Percentiles rank a stretch among this genome's conserved stretches.
Evolutionary conservation across 306 rosid genomes (phyloP).

Genomic region (Urtica urens): DNA sequence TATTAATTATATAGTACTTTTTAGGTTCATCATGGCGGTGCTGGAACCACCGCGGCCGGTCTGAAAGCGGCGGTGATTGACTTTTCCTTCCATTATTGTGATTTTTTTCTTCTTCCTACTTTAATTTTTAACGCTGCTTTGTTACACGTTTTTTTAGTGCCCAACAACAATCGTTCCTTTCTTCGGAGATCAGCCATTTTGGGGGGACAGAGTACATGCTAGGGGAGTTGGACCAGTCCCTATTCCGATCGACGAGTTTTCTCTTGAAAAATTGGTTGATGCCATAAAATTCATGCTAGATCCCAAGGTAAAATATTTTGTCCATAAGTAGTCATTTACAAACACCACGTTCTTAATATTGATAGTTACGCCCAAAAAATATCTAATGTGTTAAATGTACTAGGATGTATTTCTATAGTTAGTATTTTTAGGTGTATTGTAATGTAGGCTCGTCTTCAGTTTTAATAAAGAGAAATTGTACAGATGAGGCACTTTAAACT

Average conservation of each 20-base stretch:
- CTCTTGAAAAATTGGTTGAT: constrained; percentile 51
- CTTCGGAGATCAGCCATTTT: constrained; percentile 90
- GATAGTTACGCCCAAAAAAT: no score
- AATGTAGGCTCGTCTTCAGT: no score
- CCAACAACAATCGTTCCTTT: constrained; percentile 89
- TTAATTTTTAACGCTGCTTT: constrained; percentile 10
- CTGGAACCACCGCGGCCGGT: constrained; percentile 97
- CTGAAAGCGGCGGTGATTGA: constrained; percentile 77
- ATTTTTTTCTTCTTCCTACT: not conserved
- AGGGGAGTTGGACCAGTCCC: constrained; percentile 90
- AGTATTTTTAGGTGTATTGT: no score
- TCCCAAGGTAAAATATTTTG: constrained; percentile 44
- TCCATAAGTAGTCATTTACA: no score
- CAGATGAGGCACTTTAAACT: no score
- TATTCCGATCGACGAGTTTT: constrained; percentile 55
- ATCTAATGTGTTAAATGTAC: no score
- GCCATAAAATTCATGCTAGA: constrained; percentile 77
- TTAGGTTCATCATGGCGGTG: constrained; percentile 97
- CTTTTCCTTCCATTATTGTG: not conserved
- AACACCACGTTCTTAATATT: no score
- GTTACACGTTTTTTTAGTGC: constrained; percentile 40
- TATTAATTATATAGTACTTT: constrained; percentile 9
- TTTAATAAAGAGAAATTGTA: no score
- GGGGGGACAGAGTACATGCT: constrained; percentile 89
- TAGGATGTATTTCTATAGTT: no score